Conservation (phyloP, 2,329 filamentous ascomycete genomes). For the Phyllosticta ampelicida region DNA sequence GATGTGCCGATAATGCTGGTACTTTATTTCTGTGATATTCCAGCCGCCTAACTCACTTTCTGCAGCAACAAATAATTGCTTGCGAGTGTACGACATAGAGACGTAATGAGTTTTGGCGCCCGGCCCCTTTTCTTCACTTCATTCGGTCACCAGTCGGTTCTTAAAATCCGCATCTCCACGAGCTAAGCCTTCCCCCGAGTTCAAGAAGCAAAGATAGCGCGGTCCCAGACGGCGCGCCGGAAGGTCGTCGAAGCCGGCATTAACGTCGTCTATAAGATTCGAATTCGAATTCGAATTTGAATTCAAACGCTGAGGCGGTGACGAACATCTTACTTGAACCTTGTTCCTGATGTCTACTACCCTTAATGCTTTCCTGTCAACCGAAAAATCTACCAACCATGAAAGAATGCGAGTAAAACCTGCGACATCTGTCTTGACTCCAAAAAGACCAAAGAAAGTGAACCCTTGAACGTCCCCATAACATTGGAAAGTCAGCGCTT, state of each 20-base stretch:
- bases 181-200: neutral
- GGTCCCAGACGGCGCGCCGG: slow-evolving; percentile 3
- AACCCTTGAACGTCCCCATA: too few species aligned
- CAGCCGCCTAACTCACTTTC: neutral
- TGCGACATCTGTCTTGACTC: too few species aligned
- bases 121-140: neutral
- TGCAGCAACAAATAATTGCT: slow-evolving; percentile 4
- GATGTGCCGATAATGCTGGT: neutral
- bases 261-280: neutral
- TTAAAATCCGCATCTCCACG: neutral
- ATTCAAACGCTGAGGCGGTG: neutral
- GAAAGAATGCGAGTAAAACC: too few species aligned
- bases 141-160: slow-evolving; percentile 3
- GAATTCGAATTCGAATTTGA: neutral
- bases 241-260: slow-evolving; percentile 1
- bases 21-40: neutral
- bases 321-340: neutral
- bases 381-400: too few species aligned
- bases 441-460: too few species aligned
- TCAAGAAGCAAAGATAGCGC: slow-evolving; percentile 3
- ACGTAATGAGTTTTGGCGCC: neutral
- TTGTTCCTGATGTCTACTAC: too few species aligned
- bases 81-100: slow-evolving; percentile 7
- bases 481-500: too few species aligned
- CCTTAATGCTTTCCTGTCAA: too few species aligned